phyloP scores from a whole-genome alignment of 1,284 basidiomycete genomes.

The Athelia psychrophila region DNA sequence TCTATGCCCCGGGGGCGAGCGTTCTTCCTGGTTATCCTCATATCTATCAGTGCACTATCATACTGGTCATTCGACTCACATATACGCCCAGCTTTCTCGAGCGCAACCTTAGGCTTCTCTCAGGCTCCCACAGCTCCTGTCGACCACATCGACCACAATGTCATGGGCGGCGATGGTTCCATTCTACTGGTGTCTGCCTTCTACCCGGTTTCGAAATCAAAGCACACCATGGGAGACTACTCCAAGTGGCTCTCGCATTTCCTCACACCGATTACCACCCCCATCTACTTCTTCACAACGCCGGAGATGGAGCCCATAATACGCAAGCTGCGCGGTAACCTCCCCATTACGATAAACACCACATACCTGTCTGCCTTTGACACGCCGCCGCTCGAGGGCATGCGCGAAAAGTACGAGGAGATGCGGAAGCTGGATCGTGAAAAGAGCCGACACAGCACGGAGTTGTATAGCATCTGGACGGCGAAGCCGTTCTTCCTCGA shows the following conservation, averaged over 20 bases:
- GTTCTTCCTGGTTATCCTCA: background rate
- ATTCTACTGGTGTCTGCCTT: slow-evolving; percentile 52
- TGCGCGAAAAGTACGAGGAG: slow-evolving; percentile 31
- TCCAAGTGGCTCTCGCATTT: slow-evolving; percentile 38
- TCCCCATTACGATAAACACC: slow-evolving; percentile 42
- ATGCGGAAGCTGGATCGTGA: slow-evolving; percentile 46
- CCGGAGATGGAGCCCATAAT: slow-evolving; percentile 36
- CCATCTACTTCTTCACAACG: slow-evolving; percentile 50
- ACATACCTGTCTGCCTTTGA: slow-evolving; percentile 42
- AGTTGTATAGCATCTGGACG: slow-evolving; percentile 52
- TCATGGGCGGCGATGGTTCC: background rate
- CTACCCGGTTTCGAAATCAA: slow-evolving; percentile 46
- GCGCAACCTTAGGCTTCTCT: background rate
- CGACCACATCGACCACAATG: background rate
- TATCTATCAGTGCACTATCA: background rate
- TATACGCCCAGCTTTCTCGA: background rate
- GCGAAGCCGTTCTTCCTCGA: slow-evolving; percentile 48
- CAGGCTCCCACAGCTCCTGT: background rate
- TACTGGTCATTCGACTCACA: background rate
- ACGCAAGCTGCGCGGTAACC: slow-evolving; percentile 22
- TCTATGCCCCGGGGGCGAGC: background rate
- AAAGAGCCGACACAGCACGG: slow-evolving; percentile 35
- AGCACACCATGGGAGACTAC: slow-evolving; percentile 46
- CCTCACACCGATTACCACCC: slow-evolving; percentile 39
- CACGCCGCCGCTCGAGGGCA: slow-evolving; percentile 38